phyloP scores from a whole-genome alignment of 2,329 filamentous ascomycete genomes.

The Pseudopithomyces chartarum region DNA sequence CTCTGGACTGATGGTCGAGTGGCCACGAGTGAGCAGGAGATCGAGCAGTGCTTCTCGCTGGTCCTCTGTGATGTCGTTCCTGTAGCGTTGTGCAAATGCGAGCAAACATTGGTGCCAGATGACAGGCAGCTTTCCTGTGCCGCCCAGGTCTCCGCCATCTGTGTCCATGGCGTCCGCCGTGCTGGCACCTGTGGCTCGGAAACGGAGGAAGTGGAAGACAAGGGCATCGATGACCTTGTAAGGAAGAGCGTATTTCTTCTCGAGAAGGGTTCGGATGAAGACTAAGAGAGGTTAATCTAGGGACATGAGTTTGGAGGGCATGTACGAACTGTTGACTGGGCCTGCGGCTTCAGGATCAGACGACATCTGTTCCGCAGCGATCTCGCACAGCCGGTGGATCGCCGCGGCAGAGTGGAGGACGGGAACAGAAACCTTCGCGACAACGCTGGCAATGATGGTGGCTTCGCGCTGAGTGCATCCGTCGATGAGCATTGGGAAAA shows the following conservation, averaged over 20 bases:
- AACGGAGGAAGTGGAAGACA: constrained; percentile 95
- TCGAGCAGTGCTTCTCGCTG: constrained; percentile 91
- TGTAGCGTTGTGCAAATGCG: constrained; percentile 90
- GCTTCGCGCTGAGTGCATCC: constrained; percentile 94
- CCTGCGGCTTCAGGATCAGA: constrained; percentile 84
- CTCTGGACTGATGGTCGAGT: constrained; percentile 87
- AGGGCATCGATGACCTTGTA: constrained; percentile 93
- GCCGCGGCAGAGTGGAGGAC: constrained; percentile 92
- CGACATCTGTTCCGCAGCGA: constrained; percentile 86
- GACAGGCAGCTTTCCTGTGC: constrained; percentile 75
- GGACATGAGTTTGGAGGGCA: no score
- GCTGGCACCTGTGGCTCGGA: constrained; percentile 71
- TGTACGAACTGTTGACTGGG: constrained; percentile 70
- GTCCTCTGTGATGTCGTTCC: constrained; percentile 95
- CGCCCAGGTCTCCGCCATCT: constrained; percentile 45
- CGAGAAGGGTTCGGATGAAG: constrained; percentile 89
- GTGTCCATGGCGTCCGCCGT: constrained; percentile 61
- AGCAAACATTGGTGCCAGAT: constrained; percentile 95
- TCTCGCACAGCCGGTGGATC: constrained; percentile 89
- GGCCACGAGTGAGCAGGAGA: constrained; percentile 80
- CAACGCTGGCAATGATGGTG: constrained; percentile 84
- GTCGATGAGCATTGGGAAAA: constrained; percentile 85
- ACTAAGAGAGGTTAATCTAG: constrained; percentile 42
- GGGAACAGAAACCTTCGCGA: constrained; percentile 83
- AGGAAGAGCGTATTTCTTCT: constrained; percentile 96